phyloP scores from a whole-genome alignment of 1,284 basidiomycete genomes.

The Ganoderma meredithae region DNA sequence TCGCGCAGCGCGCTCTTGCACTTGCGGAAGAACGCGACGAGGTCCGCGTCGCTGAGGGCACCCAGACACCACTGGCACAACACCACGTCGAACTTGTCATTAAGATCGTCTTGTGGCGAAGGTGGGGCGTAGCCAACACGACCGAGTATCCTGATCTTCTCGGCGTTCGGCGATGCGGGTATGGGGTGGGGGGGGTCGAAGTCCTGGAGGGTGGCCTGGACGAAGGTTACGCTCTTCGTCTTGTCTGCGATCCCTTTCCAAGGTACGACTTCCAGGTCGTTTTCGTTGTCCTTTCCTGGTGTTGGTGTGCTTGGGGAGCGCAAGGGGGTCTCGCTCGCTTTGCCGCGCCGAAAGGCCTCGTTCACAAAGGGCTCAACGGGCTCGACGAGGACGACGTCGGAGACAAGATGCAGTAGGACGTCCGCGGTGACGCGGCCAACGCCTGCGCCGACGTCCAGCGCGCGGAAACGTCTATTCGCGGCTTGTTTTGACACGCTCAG shows the following conservation, averaged over 20 bases:
- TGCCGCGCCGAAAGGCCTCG: conserved; percentile 67
- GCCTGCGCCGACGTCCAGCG: conserved; percentile 90
- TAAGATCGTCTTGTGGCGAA: conserved; percentile 35
- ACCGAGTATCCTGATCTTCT: conserved; percentile 52
- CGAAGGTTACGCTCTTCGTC: conserved; percentile 82
- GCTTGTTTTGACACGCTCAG: conserved; percentile 27
- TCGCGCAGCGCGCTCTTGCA: conserved; percentile 64
- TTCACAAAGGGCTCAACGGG: conserved; percentile 82
- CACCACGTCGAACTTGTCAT: conserved; percentile 76
- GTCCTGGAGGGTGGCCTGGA: conserved; percentile 79
- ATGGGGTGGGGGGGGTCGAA: conserved; percentile 71
- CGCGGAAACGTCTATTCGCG: conserved; percentile 60
- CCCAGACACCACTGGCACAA: conserved; percentile 98
- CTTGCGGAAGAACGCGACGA: conserved; percentile 78
- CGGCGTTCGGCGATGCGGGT: conserved; percentile 32
- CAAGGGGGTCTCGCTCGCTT: conserved; percentile 42
- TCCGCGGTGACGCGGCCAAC: conserved; percentile 90
- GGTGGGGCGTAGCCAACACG: conserved; percentile 65
- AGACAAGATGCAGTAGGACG: conserved; percentile 85
- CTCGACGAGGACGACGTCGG: conserved; percentile 88
- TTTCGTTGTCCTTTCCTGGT: conserved; percentile 1
- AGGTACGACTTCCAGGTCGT: conserved; percentile 33
- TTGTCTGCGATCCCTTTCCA: conserved; percentile 77
- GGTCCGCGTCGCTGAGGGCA: conserved; percentile 82
- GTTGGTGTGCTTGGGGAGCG: conserved; percentile 4